phyloP scores from a whole-genome alignment of 148 eudicot species.

The Diospyros kaki region DNA sequence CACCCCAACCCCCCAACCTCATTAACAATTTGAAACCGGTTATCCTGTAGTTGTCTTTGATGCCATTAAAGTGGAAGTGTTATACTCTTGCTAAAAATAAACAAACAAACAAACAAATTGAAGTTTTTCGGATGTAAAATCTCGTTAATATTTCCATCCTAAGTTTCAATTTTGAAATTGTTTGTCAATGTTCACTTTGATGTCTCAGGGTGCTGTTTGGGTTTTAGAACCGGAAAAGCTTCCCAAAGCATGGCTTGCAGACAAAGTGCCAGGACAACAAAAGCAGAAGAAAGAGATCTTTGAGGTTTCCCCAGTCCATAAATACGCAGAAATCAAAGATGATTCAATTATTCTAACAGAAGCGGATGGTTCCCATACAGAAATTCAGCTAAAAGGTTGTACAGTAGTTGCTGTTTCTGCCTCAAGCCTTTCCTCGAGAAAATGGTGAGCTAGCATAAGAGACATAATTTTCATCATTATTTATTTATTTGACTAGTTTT shows the following conservation, averaged over 20 bases:
- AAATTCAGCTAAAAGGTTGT: slow-evolving; percentile 67
- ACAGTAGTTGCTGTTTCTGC: slow-evolving; percentile 80
- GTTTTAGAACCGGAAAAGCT: slow-evolving; percentile 63
- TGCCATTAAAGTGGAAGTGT: too few species aligned
- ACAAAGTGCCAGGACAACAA: slow-evolving; percentile 41
- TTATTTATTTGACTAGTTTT: not conserved
- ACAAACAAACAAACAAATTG: not conserved
- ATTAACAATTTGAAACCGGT: too few species aligned
- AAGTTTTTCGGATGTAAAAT: not conserved
- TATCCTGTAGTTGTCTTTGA: not conserved
- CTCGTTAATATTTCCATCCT: not conserved
- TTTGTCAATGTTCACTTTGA: not conserved
- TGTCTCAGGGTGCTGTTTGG: slow-evolving; percentile 76
- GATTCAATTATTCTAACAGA: slow-evolving; percentile 57
- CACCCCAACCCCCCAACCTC: too few species aligned
- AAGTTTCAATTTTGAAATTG: not conserved
- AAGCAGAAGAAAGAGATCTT: slow-evolving; percentile 55
- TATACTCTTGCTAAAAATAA: too few species aligned
- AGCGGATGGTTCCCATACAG: slow-evolving; percentile 53
- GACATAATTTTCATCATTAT: not conserved
- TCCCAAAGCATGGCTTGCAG: slow-evolving; percentile 37
- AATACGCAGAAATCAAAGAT: slow-evolving; percentile 65
- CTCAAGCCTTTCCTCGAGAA: slow-evolving; percentile 59
- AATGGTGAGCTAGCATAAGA: slow-evolving; percentile 51
- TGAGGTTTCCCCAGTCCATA: slow-evolving; percentile 72